These are phyloP conservation scores for Galeopsis tetrahit DNA, from an alignment of 257 asterid species.

Conservation along the genomic window DNA sequence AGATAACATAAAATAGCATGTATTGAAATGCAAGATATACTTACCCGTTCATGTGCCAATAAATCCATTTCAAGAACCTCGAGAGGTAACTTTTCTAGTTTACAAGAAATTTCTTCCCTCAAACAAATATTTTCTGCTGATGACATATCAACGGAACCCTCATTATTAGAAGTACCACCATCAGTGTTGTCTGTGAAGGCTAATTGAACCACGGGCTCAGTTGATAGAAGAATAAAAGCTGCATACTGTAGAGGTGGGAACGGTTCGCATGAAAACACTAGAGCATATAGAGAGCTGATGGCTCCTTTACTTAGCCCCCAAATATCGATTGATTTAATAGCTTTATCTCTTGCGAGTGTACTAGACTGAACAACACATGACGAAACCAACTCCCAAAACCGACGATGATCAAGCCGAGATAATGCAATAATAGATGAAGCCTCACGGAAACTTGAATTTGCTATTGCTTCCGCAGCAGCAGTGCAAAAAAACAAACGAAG, in stretches of 20 bases:
- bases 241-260: conserved; percentile 82
- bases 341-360: conserved; percentile 87
- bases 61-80: conserved; percentile 76
- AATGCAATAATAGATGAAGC: conserved; percentile 73
- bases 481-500: conserved; percentile 90
- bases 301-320: conserved; percentile 98
- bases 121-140: conserved; percentile 62
- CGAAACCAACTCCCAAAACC: conserved; percentile 91
- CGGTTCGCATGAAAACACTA: conserved; percentile 78
- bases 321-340: conserved; percentile 80
- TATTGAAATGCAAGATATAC: conserved; percentile 33
- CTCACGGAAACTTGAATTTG: conserved; percentile 53
- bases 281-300: conserved; percentile 74
- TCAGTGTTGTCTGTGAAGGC: conserved; percentile 54
- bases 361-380: conserved; percentile 73
- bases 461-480: conserved; percentile 76
- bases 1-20: conserved; percentile 1
- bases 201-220: conserved; percentile 61
- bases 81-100: conserved; percentile 61
- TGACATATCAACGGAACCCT: conserved; percentile 51
- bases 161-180: conserved; percentile 49
- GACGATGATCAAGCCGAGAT: conserved; percentile 65
- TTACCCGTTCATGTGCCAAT: conserved; percentile 73
- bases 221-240: conserved; percentile 80
- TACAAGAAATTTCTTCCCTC: conserved; percentile 75